Evolutionary conservation across 208 protist species (phyloP).

Genomic region (Crithidia acanthocephali): DNA sequence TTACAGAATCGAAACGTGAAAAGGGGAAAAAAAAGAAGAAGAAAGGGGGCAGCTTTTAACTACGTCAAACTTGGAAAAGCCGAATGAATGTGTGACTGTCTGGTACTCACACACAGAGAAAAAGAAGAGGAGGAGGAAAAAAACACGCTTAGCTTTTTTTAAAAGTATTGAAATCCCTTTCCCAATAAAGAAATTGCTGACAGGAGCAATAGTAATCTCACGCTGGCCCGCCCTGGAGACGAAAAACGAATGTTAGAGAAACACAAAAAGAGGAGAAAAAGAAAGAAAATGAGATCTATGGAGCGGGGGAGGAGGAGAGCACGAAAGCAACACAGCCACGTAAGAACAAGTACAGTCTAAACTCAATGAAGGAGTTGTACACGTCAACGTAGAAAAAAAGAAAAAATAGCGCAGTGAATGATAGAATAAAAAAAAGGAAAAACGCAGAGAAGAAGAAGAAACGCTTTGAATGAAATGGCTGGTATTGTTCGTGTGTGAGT

Average conservation of each 20-base stretch:
- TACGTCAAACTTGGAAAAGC: neutral
- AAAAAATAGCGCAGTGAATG: neutral
- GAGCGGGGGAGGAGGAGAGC: neutral
- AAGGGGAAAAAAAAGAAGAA: too few species aligned
- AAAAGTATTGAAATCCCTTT: slow-evolving; percentile 3
- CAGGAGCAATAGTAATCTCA: slow-evolving; percentile 3
- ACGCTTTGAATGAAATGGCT: too few species aligned
- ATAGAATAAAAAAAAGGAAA: neutral
- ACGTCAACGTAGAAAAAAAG: neutral
- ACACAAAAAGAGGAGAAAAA: neutral
- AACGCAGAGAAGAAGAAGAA: neutral
- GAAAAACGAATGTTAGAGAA: neutral
- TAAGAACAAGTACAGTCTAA: neutral
- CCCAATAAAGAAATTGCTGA: slow-evolving; percentile 8
- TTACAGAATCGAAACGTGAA: too few species aligned
- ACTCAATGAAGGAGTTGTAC: neutral
- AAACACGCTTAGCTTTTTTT: slow-evolving; percentile 4
- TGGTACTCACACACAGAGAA: neutral
- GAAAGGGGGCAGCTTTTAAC: neutral
- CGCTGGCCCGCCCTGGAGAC: slow-evolving; percentile 11
- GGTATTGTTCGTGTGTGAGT: too few species aligned
- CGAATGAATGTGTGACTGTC: neutral
- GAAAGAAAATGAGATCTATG: slow-evolving; percentile 4
- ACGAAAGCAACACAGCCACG: neutral
- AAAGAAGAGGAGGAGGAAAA: neutral